Evolutionary conservation across 345 rosid genomes (phyloP).

Genomic region (Atalantia buxifolia): DNA sequence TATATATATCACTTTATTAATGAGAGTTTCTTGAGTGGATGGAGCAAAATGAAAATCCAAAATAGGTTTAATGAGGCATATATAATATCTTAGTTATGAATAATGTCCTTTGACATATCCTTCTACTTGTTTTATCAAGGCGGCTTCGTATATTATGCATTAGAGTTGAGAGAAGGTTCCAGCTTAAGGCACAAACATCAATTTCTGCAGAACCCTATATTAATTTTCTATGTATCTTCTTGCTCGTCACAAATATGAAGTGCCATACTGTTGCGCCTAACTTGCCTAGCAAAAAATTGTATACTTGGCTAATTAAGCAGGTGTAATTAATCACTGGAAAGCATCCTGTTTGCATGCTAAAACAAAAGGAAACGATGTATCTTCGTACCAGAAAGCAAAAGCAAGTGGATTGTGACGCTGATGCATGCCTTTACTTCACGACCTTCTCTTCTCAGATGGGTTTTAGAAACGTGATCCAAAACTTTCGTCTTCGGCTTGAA

Average conservation of each 20-base stretch:
- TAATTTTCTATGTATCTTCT: background rate
- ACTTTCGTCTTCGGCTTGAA: background rate
- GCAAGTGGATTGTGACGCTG: background rate
- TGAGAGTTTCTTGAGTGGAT: background rate
- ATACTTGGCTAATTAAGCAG: conserved; percentile 8
- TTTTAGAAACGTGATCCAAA: background rate
- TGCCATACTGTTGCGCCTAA: conserved; percentile 8
- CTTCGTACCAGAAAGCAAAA: background rate
- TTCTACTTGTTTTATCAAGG: background rate
- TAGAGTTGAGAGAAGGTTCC: background rate
- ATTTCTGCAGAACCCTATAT: background rate
- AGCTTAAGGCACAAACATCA: background rate
- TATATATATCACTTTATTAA: background rate
- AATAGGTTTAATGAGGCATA: background rate
- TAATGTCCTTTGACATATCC: too few species aligned
- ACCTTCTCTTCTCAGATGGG: background rate
- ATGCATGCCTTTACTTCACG: background rate
- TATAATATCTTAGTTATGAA: too few species aligned
- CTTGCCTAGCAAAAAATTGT: conserved; percentile 21
- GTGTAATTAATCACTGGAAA: conserved; percentile 18
- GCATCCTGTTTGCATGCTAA: conserved; percentile 11
- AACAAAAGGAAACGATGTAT: too few species aligned
- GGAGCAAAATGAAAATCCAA: background rate
- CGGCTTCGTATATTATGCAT: background rate
- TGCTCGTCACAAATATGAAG: background rate